Percentiles rank a stretch among this genome's conserved stretches.
These are phyloP conservation scores for Adansonia gregorii DNA, from an alignment of 441 rosid species.

Conservation along the genomic window DNA sequence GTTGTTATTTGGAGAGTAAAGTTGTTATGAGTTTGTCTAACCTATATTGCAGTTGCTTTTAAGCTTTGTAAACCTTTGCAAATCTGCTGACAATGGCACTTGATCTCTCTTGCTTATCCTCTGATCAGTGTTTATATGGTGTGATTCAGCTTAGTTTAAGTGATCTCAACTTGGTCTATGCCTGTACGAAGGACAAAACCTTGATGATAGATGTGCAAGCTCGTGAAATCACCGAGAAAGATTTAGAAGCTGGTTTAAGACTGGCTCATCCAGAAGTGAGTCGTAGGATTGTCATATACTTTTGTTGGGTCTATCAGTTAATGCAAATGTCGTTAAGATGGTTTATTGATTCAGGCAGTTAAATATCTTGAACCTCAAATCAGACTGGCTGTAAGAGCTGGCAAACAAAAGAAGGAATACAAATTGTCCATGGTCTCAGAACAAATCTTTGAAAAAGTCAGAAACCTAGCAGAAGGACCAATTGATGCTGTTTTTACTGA, in stretches of 20 bases:
- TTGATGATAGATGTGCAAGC: constrained; percentile 98
- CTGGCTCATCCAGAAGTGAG: constrained; percentile 94
- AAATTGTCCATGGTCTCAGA: constrained; percentile 80
- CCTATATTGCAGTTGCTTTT: constrained; percentile 12
- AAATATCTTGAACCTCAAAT: constrained; percentile 90
- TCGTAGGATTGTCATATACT: constrained; percentile 21
- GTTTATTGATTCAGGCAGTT: constrained; percentile 67
- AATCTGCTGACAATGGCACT: background rate
- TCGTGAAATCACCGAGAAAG: constrained; percentile 83
- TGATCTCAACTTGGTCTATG: constrained; percentile 91
- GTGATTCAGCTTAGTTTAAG: constrained; percentile 81
- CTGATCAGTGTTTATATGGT: constrained; percentile 28
- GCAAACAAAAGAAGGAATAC: constrained; percentile 91
- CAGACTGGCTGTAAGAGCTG: constrained; percentile 86
- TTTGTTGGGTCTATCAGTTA: constrained; percentile 1
- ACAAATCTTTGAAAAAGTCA: constrained; percentile 65
- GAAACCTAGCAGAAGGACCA: constrained; percentile 63
- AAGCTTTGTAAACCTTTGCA: constrained; percentile 13
- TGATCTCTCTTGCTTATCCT: constrained; percentile 16
- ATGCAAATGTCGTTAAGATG: constrained; percentile 18
- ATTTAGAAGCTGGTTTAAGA: constrained; percentile 85
- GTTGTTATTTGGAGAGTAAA: background rate
- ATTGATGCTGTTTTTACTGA: constrained; percentile 82
- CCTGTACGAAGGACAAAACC: constrained; percentile 92
- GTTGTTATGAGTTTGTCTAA: constrained; percentile 16